A percentile compares a stretch with the other conserved stretches of the same genome.
Conservation (phyloP, 129 eudicot species). For the Arctium lappa region DNA sequence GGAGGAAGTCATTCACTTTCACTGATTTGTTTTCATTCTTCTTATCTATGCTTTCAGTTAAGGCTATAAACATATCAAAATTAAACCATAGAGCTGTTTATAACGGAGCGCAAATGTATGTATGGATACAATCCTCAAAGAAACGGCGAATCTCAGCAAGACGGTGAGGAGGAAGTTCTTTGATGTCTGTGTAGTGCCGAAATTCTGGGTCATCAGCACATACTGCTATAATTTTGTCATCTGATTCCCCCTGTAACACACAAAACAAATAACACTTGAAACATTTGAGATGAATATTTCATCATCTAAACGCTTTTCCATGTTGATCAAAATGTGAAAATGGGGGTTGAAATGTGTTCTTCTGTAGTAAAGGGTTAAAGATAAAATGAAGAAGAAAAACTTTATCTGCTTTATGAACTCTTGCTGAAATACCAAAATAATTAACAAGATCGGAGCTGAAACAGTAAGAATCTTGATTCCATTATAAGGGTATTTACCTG, state of each 20-base stretch:
- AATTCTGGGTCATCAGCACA: conserved; percentile 99
- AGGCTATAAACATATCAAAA: conserved; percentile 1
- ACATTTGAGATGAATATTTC: neutral
- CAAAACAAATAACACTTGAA: neutral
- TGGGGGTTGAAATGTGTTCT: neutral
- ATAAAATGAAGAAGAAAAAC: neutral
- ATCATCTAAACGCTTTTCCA: neutral
- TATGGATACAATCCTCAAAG: conserved; percentile 98
- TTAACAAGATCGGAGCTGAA: neutral
- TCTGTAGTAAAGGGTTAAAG: too few species aligned
- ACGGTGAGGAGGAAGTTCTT: conserved; percentile 93
- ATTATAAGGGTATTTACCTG: conserved; percentile 48
- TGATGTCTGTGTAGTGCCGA: conserved; percentile 77
- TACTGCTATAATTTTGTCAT: conserved; percentile 95
- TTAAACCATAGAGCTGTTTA: neutral
- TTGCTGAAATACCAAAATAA: neutral
- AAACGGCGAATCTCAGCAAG: conserved; percentile 97
- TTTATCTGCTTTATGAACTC: neutral
- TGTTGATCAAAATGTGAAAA: neutral
- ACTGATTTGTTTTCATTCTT: conserved; percentile 95
- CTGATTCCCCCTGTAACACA: conserved; percentile 73
- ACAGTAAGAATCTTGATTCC: neutral
- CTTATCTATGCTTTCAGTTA: conserved; percentile 48
- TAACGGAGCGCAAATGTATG: neutral
- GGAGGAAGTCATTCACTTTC: conserved; percentile 85